phyloP scores from a whole-genome alignment of 495 filamentous ascomycete species.

The Geoglossum glabrum region DNA sequence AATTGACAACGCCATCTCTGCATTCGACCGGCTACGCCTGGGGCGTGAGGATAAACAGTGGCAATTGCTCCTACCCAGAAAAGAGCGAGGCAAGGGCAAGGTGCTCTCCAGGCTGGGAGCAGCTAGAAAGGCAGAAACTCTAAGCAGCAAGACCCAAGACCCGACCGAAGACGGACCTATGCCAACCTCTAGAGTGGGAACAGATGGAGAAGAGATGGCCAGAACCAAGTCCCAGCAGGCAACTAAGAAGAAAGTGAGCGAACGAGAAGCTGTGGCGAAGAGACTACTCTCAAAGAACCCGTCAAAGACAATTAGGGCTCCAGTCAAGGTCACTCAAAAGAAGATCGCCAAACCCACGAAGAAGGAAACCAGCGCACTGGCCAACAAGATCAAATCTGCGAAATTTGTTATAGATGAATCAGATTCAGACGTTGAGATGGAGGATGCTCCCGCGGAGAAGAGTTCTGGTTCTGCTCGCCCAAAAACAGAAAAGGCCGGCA shows the following conservation, averaged over 20 bases:
- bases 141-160: slow-evolving; percentile 36
- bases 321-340: slow-evolving; percentile 7
- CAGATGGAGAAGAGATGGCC: slow-evolving; percentile 25
- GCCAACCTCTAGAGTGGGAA: slow-evolving; percentile 20
- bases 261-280: slow-evolving; percentile 43
- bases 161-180: slow-evolving; percentile 24
- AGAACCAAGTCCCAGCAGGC: slow-evolving; percentile 31
- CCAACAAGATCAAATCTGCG: slow-evolving; percentile 40
- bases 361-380: slow-evolving; percentile 20
- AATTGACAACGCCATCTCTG: slow-evolving; percentile 65
- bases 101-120: slow-evolving; percentile 53
- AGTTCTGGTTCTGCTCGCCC: slow-evolving; percentile 6
- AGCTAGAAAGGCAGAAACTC: slow-evolving; percentile 28
- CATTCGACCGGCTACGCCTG: slow-evolving; percentile 65
- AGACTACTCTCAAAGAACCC: slow-evolving; percentile 32
- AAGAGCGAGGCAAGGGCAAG: slow-evolving; percentile 63
- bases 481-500: slow-evolving; percentile 7
- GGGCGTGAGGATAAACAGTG: slow-evolving; percentile 51
- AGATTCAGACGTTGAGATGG: slow-evolving; percentile 41
- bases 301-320: slow-evolving; percentile 28
- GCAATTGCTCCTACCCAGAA: slow-evolving; percentile 54
- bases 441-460: slow-evolving; percentile 18
- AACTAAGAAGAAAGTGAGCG: slow-evolving; percentile 38
- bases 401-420: slow-evolving; percentile 60
- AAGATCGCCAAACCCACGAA: slow-evolving; percentile 12